These are phyloP conservation scores for Cutaneotrichosporon arboriforme DNA, from an alignment of 1,284 basidiomycete species.

Conservation along the genomic window DNA sequence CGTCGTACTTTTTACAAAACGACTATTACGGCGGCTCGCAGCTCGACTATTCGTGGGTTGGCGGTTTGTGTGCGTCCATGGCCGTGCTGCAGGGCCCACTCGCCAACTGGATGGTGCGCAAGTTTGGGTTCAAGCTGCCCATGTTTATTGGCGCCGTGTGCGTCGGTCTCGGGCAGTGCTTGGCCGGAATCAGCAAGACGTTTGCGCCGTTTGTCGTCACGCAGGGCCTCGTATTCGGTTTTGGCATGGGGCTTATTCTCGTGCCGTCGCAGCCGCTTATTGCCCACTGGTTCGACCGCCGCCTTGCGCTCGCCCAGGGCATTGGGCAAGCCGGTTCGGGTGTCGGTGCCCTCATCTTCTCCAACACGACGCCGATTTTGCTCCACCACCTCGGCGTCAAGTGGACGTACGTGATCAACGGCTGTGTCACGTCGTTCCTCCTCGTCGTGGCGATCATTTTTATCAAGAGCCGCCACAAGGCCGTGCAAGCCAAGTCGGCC, in stretches of 20 bases:
- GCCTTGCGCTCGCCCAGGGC: conserved; percentile 40
- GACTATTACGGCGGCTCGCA: conserved; percentile 46
- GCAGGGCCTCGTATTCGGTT: conserved; percentile 39
- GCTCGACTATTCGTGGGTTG: conserved; percentile 49
- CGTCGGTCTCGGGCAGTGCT: conserved; percentile 33
- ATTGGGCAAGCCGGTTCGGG: conserved; percentile 41
- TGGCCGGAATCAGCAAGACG: conserved; percentile 28
- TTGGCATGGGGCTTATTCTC: conserved; percentile 32
- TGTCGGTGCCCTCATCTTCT: conserved; percentile 42
- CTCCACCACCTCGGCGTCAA: conserved; percentile 39
- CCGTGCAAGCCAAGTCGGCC: conserved; percentile 20
- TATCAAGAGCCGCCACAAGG: conserved; percentile 37
- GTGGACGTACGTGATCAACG: conserved; percentile 46
- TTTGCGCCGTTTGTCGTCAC: conserved; percentile 33
- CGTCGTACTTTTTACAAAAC: conserved; percentile 46
- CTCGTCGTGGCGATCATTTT: conserved; percentile 41
- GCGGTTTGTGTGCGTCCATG: conserved; percentile 44
- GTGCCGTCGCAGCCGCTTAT: conserved; percentile 43
- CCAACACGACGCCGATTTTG: conserved; percentile 39
- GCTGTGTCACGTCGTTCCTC: conserved; percentile 40
- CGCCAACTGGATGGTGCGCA: conserved; percentile 41
- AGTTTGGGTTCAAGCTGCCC: conserved; percentile 39
- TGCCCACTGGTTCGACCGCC: conserved; percentile 45
- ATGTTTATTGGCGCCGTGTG: conserved; percentile 33
- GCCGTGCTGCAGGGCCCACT: conserved; percentile 45